Base-by-base conservation (phyloP, 1,284 basidiomycete genomes). In the Melampsora abietis-canadensis region DNA sequence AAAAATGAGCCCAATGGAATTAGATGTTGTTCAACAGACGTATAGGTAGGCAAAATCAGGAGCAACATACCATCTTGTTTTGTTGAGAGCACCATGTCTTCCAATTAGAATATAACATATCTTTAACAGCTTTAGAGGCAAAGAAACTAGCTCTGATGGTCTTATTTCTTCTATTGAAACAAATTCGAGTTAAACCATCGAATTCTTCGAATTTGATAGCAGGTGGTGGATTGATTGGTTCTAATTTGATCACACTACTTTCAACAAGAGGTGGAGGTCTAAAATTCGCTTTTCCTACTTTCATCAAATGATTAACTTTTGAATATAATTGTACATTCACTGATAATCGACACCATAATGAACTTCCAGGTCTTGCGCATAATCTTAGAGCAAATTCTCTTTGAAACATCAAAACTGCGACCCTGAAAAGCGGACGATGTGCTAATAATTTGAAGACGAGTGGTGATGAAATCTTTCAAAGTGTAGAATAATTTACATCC, bases 381-480 rank as follows among this genome's bases (percentile, higher is more conserved):
- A 99, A 87, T 1, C 96, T 90, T 76, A 95, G 85, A 0, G 96
- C 95, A 80, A 98, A 98, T 82, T 98, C 95, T 74, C 94, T 90
- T 84, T 98, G 95, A 84, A 98, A 98, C 95, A 98, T 98, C 84
- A 98, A 91, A 77, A 98, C 94, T 34, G 93, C 92, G 77, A 91
- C 89, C 44, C 95, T 91, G 82, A 92, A 94, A 65, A 97, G 86
- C 0, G 95, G 95, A 8, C 95, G 90, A 80, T 98, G 94, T 2
- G 95, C 97, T 70, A 98, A 89, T 46, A 98, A 87, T 78, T 93
- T 92, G 86, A 98, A 98, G 66, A 98, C 91, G 70, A 98, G 88
- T 1, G 94, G 93, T 0, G 96, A 98, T 1, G 96, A 98, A 78
- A 99, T 99, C 84, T 86, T 61, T 27, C 7, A 19, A 61, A 6